Conservation (phyloP, 768 basidiomycete genomes). For the Suillus plorans region DNA sequence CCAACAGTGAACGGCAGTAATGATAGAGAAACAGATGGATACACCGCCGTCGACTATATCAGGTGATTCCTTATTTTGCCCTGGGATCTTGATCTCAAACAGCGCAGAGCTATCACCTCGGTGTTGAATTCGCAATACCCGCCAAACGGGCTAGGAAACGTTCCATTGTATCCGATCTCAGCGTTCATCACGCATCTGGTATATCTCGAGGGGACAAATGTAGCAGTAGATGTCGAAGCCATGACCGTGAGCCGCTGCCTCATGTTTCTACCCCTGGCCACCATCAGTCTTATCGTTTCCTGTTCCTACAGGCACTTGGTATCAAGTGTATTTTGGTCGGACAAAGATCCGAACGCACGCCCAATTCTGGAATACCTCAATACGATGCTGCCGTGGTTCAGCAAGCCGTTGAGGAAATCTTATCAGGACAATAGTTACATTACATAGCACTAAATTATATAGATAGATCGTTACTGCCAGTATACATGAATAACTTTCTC, state of each 20-base stretch:
- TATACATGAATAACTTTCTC: background rate
- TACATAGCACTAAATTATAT: background rate
- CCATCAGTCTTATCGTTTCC: slow-evolving; percentile 6
- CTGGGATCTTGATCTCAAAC: slow-evolving; percentile 12
- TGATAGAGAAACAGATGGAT: slow-evolving; percentile 87
- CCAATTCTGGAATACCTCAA: slow-evolving; percentile 25
- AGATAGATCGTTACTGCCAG: background rate
- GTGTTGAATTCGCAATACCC: slow-evolving; percentile 66
- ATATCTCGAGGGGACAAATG: slow-evolving; percentile 61
- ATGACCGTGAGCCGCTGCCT: slow-evolving; percentile 54
- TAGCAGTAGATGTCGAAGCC: slow-evolving; percentile 58
- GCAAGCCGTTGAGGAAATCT: slow-evolving; percentile 38
- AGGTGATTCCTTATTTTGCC: slow-evolving; percentile 40
- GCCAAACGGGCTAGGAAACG: slow-evolving; percentile 57
- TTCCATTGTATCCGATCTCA: slow-evolving; percentile 67
- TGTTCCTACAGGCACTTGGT: slow-evolving; percentile 47
- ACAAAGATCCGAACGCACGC: slow-evolving; percentile 18
- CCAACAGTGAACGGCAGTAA: slow-evolving; percentile 78
- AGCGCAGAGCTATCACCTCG: slow-evolving; percentile 58
- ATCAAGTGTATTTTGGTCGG: slow-evolving; percentile 57
- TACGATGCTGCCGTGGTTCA: slow-evolving; percentile 50
- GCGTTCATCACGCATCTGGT: slow-evolving; percentile 87
- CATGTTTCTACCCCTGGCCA: slow-evolving; percentile 4
- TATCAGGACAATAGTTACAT: slow-evolving; percentile 9
- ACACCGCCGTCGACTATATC: slow-evolving; percentile 83